phyloP scores from a whole-genome alignment of 2,329 filamentous ascomycete species.

The Talaromyces funiculosus region DNA sequence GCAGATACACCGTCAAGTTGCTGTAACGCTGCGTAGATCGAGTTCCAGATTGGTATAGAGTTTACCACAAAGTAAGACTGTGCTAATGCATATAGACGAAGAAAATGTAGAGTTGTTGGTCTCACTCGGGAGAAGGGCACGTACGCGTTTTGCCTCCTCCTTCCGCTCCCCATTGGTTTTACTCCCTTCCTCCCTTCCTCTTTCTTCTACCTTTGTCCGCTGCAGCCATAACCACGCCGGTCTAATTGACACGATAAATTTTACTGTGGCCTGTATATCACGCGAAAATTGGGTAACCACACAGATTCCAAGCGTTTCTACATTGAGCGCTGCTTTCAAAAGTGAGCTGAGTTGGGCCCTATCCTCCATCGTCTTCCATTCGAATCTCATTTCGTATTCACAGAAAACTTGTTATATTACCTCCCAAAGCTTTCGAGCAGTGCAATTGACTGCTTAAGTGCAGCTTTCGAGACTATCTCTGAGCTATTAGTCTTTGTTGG shows the following conservation, averaged over 20 bases:
- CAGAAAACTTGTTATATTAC: not conserved
- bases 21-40: not conserved
- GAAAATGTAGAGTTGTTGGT: not conserved
- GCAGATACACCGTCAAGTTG: not conserved
- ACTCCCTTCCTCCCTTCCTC: slow-evolving; percentile 8
- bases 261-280: not conserved
- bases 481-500: not conserved
- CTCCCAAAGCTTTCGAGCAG: not conserved
- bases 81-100: not conserved
- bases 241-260: not conserved
- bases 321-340: not conserved
- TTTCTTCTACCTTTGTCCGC: slow-evolving; percentile 7
- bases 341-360: not conserved
- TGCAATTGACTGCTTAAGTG: not conserved
- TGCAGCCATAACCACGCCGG: not conserved
- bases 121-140: not conserved
- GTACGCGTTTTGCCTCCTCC: slow-evolving; percentile 17
- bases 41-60: not conserved
- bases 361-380: not conserved
- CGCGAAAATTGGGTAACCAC: not conserved
- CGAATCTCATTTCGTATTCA: not conserved
- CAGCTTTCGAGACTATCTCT: not conserved
- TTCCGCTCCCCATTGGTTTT: slow-evolving; percentile 13
- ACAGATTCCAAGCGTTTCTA: not conserved
- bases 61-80: not conserved